A percentile compares a stretch with the other conserved stretches of the same genome.
Conservation (phyloP, 108 stramenopile genomes). For the Nitzschia putrida region DNA sequence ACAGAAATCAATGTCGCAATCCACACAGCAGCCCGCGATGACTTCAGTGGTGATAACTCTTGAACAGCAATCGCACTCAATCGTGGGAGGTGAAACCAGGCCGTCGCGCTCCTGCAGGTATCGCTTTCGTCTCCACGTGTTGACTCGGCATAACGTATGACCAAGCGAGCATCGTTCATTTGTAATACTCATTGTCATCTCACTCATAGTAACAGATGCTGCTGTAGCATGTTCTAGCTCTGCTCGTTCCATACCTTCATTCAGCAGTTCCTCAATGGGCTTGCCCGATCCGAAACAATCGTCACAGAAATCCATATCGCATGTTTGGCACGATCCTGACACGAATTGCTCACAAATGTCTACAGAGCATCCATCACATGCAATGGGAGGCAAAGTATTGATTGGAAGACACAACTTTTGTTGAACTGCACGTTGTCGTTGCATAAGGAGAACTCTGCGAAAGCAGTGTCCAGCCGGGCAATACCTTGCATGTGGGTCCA, state of each 20-base stretch:
- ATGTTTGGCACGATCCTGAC: slow-evolving; percentile 5
- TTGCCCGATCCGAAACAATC: slow-evolving; percentile 14
- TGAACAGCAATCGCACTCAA: slow-evolving; percentile 39
- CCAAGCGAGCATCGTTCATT: slow-evolving; percentile 26
- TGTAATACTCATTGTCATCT: slow-evolving; percentile 14
- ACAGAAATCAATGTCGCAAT: slow-evolving; percentile 39
- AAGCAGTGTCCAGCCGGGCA: slow-evolving; percentile 22
- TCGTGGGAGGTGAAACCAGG: slow-evolving; percentile 1
- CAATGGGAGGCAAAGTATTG: slow-evolving; percentile 6
- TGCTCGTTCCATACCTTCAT: not conserved
- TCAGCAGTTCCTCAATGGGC: slow-evolving; percentile 14
- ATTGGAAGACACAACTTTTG: not conserved
- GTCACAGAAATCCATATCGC: slow-evolving; percentile 23
- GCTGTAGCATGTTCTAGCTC: slow-evolving; percentile 8
- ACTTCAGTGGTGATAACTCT: slow-evolving; percentile 13
- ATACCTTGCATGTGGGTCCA: slow-evolving; percentile 9
- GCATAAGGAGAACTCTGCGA: slow-evolving; percentile 2
- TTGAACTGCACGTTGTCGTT: slow-evolving; percentile 14
- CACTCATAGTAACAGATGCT: not conserved
- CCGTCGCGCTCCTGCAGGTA: slow-evolving; percentile 24
- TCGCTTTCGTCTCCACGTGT: slow-evolving; percentile 21
- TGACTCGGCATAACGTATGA: slow-evolving; percentile 17
- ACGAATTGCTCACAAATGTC: slow-evolving; percentile 11
- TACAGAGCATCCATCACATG: slow-evolving; percentile 10
- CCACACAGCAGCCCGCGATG: slow-evolving; percentile 30